Base-by-base conservation (phyloP, 768 basidiomycete species). In the Tephrocybe sp. region DNA sequence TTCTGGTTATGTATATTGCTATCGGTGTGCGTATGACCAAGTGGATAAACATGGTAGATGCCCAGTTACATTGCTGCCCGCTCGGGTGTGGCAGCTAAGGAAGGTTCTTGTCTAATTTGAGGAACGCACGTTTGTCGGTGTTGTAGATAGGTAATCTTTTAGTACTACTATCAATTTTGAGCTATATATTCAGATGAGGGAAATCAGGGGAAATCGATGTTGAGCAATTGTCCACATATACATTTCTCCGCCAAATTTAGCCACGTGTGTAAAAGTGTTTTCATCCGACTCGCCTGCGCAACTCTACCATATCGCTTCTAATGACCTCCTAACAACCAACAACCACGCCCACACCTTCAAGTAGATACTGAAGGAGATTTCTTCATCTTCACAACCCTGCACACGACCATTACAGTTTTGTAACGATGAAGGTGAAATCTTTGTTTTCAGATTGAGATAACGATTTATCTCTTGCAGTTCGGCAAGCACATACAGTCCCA, bases 401-500 rank as follows among this genome's bases (percentile, higher is more conserved):
- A 52, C 47, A 47, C 58, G 53, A 52, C 45, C 42, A 27, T 36
- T 16, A 55, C 21, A n/a, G 27, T 45, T 42, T 48, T 42, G n/a
- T 36, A 47, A 52, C 40, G 22, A 62, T 62, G 61, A 62, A 62
- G 61, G 61, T 62, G 24, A 45, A 38, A 18, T 38, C 9, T 42
- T 38, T n/a, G 18, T 19, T 38, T 54, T 42, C 38, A 43, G 47
- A 16, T 33, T 22, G 13, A 43, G 42, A 45, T 51, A 44, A 29
- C 47, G 44, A 53, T 30, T 50, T 52, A 56, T 48, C 45, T 33
- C 18, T 41, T 34, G 41, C 12, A 98, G 94, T 99, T 99, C 69
- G 97, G 97, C 60, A 99, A 99, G 76, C 88, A 92, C 53, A 93
- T 99, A 54, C 94, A 93, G 68, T 83, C 88, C 24, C 89, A 95